Conservation (phyloP, 73 alveolate species). For the Tetrahymena malaccensis region DNA sequence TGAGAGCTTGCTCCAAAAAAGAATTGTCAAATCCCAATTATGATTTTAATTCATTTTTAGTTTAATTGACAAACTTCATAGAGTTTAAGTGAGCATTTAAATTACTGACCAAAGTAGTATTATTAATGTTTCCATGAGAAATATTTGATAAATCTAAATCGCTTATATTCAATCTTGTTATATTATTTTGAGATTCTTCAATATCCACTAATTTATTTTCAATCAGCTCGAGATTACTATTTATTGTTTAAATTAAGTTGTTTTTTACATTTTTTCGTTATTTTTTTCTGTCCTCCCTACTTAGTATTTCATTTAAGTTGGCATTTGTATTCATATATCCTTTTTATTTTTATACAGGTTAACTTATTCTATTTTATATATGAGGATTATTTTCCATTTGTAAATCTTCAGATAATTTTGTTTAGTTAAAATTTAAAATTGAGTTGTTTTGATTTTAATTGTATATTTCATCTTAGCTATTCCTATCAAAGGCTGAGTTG, state of each 20-base stretch:
- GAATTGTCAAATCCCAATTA: background rate
- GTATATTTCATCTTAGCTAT: background rate
- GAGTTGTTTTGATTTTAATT: background rate
- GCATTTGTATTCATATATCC: background rate
- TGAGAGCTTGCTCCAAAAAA: background rate
- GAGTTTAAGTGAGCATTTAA: background rate
- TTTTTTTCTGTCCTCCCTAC: background rate
- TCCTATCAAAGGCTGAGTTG: background rate
- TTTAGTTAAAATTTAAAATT: background rate
- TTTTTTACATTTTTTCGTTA: background rate
- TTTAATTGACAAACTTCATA: background rate
- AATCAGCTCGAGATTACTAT: background rate
- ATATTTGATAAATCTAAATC: background rate
- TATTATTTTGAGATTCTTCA: background rate
- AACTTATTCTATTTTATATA: background rate
- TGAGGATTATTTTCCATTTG: background rate
- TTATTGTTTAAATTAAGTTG: background rate
- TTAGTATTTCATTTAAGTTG: background rate
- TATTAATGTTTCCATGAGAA: background rate
- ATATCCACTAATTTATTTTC: background rate
- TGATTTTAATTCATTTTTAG: background rate
- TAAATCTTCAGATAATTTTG: background rate
- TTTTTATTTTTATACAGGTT: background rate
- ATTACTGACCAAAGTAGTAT: background rate
- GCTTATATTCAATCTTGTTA: background rate